A percentile compares a stretch with the other conserved stretches of the same genome.
These are phyloP conservation scores for Zygosaccharomyces lentus DNA, from an alignment of 805 yeast species.

Conservation along the genomic window DNA sequence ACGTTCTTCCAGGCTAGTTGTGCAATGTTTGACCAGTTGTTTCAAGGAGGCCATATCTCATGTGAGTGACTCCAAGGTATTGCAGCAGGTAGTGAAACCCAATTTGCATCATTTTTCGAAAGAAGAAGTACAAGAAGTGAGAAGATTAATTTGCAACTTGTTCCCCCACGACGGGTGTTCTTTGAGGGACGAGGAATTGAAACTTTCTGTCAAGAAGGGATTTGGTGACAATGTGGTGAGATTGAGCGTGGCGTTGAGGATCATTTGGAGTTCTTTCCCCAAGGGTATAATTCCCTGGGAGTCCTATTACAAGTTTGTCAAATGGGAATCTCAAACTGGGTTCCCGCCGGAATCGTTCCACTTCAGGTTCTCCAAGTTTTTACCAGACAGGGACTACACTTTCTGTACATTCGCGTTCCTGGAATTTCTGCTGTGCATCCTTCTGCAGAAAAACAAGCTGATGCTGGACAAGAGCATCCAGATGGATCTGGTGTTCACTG, in stretches of 20 bases:
- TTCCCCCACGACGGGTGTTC: conserved; percentile 40
- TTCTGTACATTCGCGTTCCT: conserved; percentile 38
- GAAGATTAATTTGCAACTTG: conserved; percentile 27
- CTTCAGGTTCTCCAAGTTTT: conserved; percentile 32
- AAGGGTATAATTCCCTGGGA: conserved; percentile 38
- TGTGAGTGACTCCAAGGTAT: conserved; percentile 20
- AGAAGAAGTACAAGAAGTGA: conserved; percentile 29
- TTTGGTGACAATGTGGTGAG: conserved; percentile 26
- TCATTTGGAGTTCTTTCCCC: conserved; percentile 36
- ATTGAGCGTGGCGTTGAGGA: conserved; percentile 30
- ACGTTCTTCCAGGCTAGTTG: conserved; percentile 34
- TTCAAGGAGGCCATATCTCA: conserved; percentile 24
- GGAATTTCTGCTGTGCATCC: conserved; percentile 34
- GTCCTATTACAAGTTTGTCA: conserved; percentile 29
- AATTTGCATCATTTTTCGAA: conserved; percentile 35
- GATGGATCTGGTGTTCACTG: conserved; percentile 35
- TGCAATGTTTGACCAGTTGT: conserved; percentile 34
- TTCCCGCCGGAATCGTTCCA: conserved; percentile 34
- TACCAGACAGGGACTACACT: conserved; percentile 37
- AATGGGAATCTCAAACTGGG: conserved; percentile 23
- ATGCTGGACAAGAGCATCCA: conserved; percentile 30
- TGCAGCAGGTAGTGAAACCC: conserved; percentile 36
- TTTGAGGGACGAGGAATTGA: conserved; percentile 31
- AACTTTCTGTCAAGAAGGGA: conserved; percentile 19
- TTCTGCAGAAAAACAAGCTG: conserved; percentile 31